Evolutionary conservation across 495 filamentous ascomycete genomes (phyloP), one percentile per base, ranked within the genome.

Genomic region (Xylaria bambusicola): DNA sequence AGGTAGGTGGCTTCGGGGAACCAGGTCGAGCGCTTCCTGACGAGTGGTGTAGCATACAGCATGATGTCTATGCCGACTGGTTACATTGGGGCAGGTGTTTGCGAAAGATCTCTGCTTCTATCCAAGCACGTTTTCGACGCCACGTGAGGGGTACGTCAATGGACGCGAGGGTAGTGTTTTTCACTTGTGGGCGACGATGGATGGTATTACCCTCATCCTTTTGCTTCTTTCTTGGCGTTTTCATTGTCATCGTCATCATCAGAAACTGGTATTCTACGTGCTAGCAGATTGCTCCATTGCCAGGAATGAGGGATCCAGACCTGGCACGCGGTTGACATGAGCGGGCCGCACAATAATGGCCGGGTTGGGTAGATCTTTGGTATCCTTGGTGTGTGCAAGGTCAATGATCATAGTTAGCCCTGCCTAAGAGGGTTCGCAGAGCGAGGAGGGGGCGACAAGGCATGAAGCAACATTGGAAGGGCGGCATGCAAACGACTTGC

Each of bases 401-500:
- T n/a, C n/a, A n/a, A n/a, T n/a, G n/a, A n/a, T n/a, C n/a, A n/a
- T n/a, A n/a, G n/a, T n/a, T n/a, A n/a, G n/a, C n/a, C n/a, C n/a
- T n/a, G n/a, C n/a, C n/a, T n/a, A n/a, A n/a, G n/a, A n/a, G n/a
- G n/a, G n/a, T n/a, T n/a, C 21, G 24, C 13, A 12, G 23, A 15
- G 35, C 1, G 24, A 6, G n/a, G 29, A 31, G 21, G 36, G 29
- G 35, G 51, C 10, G 56, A 18, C 35, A 53, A 53, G 27, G 57
- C 35, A 27, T 21, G 40, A 46, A 42, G 27, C 40, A 24, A 41
- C n/a, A 53, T 60, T 49, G 57, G 18, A 31, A 29, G 55, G 55
- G 55, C 29, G 44, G 27, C 47, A 60, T 60, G 57, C 57, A 60
- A 60, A 60, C 53, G 46, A 38, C 27, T 41, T 60, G 6, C 57